Evolutionary conservation across 2,329 filamentous ascomycete species (phyloP).

Genomic region (Verticillium albo-atrum): DNA sequence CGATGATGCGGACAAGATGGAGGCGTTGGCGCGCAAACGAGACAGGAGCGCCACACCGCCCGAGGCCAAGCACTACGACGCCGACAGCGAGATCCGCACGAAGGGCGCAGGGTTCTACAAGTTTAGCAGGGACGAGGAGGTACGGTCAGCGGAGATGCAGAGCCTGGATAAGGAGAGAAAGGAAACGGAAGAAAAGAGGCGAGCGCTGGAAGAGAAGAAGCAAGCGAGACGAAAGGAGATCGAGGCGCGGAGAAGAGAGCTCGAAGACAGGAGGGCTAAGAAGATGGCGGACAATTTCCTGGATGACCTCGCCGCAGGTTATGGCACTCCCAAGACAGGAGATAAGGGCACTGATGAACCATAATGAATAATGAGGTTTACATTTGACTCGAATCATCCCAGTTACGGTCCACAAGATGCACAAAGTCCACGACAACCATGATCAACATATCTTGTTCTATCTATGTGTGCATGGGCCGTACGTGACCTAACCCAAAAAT

Average conservation of each 20-base stretch:
- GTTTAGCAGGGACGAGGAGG: constrained; percentile 73
- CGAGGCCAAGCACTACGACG: constrained; percentile 79
- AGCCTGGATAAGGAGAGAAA: constrained; percentile 61
- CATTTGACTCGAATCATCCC: too few relatives aligned
- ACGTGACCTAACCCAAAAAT: background rate
- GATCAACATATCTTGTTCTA: background rate
- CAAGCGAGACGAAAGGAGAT: constrained; percentile 57
- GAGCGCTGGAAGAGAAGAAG: constrained; percentile 50
- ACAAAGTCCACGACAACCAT: background rate
- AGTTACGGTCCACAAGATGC: background rate
- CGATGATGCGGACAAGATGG: constrained; percentile 69
- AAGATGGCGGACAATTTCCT: constrained; percentile 71
- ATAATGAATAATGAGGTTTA: too few relatives aligned
- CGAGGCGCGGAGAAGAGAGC: constrained; percentile 57
- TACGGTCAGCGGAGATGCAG: constrained; percentile 67
- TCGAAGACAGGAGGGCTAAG: constrained; percentile 58
- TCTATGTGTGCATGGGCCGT: background rate
- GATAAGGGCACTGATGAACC: background rate
- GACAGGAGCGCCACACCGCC: constrained; percentile 80
- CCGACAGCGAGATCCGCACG: constrained; percentile 73
- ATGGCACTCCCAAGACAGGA: background rate
- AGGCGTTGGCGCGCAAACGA: constrained; percentile 68
- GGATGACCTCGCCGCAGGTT: constrained; percentile 41
- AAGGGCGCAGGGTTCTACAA: constrained; percentile 91
- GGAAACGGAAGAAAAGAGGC: constrained; percentile 62